phyloP scores from a whole-genome alignment of 805 yeast species.

The Lipomyces kockii region DNA sequence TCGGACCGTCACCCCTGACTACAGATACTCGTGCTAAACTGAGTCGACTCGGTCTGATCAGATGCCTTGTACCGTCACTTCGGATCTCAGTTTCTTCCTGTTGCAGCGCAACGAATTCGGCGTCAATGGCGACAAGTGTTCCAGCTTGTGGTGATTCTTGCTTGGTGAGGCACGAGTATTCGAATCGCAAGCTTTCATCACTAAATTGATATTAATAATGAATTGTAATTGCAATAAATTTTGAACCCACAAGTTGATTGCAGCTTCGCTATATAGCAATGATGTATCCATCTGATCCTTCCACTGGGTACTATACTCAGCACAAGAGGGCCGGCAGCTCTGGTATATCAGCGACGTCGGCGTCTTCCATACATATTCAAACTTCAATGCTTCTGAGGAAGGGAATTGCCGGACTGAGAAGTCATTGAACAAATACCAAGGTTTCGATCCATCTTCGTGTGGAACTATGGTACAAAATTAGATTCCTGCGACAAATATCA shows the following conservation, averaged over 20 bases:
- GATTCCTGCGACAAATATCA: neutral
- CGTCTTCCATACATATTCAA: conserved; percentile 78
- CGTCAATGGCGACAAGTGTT: conserved; percentile 87
- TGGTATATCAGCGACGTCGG: conserved; percentile 76
- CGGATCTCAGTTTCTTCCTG: conserved; percentile 80
- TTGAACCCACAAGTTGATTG: conserved; percentile 13
- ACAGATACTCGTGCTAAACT: conserved; percentile 91
- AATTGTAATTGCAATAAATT: neutral
- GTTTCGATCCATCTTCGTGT: conserved; percentile 28
- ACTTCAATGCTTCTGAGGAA: conserved; percentile 76
- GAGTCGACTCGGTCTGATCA: conserved; percentile 74
- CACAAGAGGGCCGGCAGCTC: conserved; percentile 42
- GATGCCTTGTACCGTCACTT: conserved; percentile 67
- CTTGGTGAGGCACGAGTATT: conserved; percentile 68
- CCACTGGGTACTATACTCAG: conserved; percentile 55
- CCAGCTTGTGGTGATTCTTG: conserved; percentile 78
- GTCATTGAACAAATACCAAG: conserved; percentile 89
- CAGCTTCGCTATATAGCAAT: conserved; percentile 68
- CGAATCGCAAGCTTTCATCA: conserved; percentile 59
- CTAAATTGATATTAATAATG: conserved; percentile 53
- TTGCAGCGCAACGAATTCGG: conserved; percentile 86
- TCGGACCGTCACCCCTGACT: conserved; percentile 63
- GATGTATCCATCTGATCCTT: conserved; percentile 59
- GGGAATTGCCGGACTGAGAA: conserved; percentile 79
- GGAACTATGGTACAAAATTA: conserved; percentile 12